Evolutionary conservation across 2,329 filamentous ascomycete species (phyloP), one percentile per base, ranked within the genome.

Genomic region (Davidsoniella neocaledoniae): DNA sequence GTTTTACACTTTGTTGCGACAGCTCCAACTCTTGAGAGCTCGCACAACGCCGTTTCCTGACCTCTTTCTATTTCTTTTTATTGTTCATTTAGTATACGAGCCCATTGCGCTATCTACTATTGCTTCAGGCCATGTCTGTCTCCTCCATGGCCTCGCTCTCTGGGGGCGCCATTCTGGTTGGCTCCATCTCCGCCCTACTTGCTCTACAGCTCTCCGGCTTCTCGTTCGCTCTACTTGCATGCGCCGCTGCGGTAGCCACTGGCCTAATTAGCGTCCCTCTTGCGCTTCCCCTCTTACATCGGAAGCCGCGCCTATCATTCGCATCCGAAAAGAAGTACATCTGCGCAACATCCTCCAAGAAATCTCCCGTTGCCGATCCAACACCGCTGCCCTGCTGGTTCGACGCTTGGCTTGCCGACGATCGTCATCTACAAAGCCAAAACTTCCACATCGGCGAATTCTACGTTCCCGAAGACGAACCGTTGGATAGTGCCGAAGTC

Each of bases 241-340:
- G 45, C 21, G 33, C 33, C 23, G 38, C 46, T 9, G 16, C 41
- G 3, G 23, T 42, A 14, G 25, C 44, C 48, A 16, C 36, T 16
- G 38, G 57, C 47, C 26, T 48, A 33, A 40, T 49, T 21, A 19
- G 38, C 10, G 37, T 37, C 12, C 36, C 44, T 21, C 51, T 77
- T 47, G 66, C 80, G 53, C 74, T 95, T 45, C 79, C 78, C 61
- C 63, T 86, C 53, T 71, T 93, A 61, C 88, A 88, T 7, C 88
- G 88, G 14, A 77, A 79, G 46, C 91, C 91, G 8, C 83, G 91
- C 51, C 67, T 72, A 21, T 75, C 85, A 2, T 70, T 79, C 33
- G 71, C 76, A 3, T 86, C 85, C 29, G 91, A 98, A 63, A 94
- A 91, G 68, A 79, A 74, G 37, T 98, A 90, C 69, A 73, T 78